Percentiles rank a stretch among this genome's conserved stretches.
phyloP scores from a whole-genome alignment of 345 rosid genomes.

The Citrus inodora region DNA sequence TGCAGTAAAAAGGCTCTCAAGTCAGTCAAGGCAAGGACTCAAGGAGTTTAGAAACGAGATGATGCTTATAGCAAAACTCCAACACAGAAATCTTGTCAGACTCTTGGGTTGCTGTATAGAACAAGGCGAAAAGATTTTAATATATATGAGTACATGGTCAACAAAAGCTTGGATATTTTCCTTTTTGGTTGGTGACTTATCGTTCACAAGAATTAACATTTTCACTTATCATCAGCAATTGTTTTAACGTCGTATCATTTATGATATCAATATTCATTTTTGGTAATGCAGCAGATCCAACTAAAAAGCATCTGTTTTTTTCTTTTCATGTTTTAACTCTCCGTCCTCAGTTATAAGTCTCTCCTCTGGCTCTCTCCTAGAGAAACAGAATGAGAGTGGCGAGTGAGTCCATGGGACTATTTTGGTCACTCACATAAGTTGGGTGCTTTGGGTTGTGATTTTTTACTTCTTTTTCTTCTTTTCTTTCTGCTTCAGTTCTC shows the following conservation, averaged over 20 bases:
- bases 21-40: slow-evolving; percentile 31
- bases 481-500: too few species aligned
- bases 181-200: slow-evolving; percentile 26
- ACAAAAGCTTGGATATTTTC: slow-evolving; percentile 34
- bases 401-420: too few species aligned
- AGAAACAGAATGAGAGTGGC: too few species aligned
- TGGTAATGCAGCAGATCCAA: slow-evolving; percentile 4
- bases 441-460: too few species aligned
- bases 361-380: too few species aligned
- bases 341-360: too few species aligned
- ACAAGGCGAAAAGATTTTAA: slow-evolving; percentile 30
- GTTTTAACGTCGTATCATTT: not conserved
- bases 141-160: slow-evolving; percentile 41
- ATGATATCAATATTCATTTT: not conserved
- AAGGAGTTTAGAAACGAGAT: slow-evolving; percentile 39
- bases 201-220: not conserved
- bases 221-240: not conserved
- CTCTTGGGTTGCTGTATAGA: slow-evolving; percentile 36
- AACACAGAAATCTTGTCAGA: slow-evolving; percentile 40
- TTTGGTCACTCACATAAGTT: too few species aligned
- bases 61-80: slow-evolving; percentile 27
- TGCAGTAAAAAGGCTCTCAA: slow-evolving; percentile 40
- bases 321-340: too few species aligned
- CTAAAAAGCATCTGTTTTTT: not conserved
- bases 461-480: accelerated